Evolutionary conservation across 257 asterid genomes (phyloP).

Genomic region (Lycium ferocissimum): DNA sequence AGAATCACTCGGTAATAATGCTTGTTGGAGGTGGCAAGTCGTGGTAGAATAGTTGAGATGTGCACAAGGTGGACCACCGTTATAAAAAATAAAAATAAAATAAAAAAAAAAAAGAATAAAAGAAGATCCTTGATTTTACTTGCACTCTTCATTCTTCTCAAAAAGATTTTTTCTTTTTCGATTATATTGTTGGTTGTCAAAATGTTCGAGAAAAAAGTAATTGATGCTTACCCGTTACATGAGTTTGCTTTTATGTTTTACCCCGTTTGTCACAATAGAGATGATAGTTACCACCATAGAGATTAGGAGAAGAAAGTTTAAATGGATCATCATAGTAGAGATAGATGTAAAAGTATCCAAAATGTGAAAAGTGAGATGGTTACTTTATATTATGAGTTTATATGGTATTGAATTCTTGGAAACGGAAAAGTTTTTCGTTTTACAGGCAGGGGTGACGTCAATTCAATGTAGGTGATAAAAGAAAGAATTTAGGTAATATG

Average conservation of each 20-base stretch:
- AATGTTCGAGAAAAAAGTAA: neutral
- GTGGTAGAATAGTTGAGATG: neutral
- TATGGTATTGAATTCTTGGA: neutral
- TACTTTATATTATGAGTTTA: neutral
- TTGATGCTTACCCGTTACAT: neutral
- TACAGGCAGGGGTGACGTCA: neutral
- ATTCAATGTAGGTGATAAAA: neutral
- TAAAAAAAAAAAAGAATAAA: no score
- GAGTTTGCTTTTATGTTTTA: neutral
- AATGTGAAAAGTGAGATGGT: neutral
- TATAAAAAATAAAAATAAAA: no score
- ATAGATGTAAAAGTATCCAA: neutral
- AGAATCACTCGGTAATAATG: no score
- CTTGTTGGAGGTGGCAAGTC: neutral
- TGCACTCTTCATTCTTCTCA: neutral
- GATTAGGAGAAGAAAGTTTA: neutral
- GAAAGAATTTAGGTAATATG: neutral
- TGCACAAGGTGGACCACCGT: neutral
- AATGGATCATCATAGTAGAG: neutral
- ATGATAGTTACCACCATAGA: neutral
- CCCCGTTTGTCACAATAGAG: neutral
- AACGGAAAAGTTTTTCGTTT: neutral
- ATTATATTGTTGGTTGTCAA: neutral
- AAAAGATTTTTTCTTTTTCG: neutral
- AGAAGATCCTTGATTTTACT: neutral